A percentile compares a stretch with the other conserved stretches of the same genome.
Conservation (phyloP, 2,329 filamentous ascomycete species). For the Monosporascus sp. region DNA sequence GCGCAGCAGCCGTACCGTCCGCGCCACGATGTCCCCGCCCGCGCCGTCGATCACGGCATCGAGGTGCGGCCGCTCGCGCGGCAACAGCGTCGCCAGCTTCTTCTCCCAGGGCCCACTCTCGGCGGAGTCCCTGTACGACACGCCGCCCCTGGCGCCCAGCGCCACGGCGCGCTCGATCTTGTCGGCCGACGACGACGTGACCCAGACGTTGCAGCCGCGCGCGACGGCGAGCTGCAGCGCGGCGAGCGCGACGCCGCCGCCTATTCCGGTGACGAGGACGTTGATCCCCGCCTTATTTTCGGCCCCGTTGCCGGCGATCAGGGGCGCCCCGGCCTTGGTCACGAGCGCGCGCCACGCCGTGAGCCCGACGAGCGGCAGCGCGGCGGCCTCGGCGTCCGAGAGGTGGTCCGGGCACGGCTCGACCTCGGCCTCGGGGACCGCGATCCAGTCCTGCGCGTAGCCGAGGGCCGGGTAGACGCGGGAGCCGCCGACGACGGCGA, state of each 20-base stretch:
- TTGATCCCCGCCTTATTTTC: conserved; percentile 52
- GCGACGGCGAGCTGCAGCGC: conserved; percentile 74
- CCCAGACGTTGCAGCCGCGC: conserved; percentile 71
- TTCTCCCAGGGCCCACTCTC: conserved; percentile 60
- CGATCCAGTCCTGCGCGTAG: conserved; percentile 68
- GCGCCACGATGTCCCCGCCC: conserved; percentile 71
- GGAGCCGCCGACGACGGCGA: conserved; percentile 66
- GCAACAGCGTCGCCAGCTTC: conserved; percentile 59
- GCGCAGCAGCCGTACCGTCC: conserved; percentile 66
- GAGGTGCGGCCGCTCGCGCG: conserved; percentile 59
- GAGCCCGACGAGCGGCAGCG: conserved; percentile 76
- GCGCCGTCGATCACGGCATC: conserved; percentile 90
- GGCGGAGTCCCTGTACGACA: conserved; percentile 68
- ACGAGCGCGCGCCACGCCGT: conserved; percentile 86
- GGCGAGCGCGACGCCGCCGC: conserved; percentile 83
- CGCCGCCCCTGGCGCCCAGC: conserved; percentile 76
- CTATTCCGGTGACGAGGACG: conserved; percentile 84
- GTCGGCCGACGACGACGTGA: conserved; percentile 67
- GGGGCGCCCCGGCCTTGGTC: conserved; percentile 56
- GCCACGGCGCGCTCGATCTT: conserved; percentile 69
- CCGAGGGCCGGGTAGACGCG: conserved; percentile 55
- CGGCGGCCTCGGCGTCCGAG: conserved; percentile 68
- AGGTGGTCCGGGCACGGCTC: conserved; percentile 73
- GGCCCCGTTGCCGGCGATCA: conserved; percentile 40
- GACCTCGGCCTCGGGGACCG: conserved; percentile 65